Conservation (phyloP, 2,329 filamentous ascomycete genomes). For the Penicillium sumatraense region DNA sequence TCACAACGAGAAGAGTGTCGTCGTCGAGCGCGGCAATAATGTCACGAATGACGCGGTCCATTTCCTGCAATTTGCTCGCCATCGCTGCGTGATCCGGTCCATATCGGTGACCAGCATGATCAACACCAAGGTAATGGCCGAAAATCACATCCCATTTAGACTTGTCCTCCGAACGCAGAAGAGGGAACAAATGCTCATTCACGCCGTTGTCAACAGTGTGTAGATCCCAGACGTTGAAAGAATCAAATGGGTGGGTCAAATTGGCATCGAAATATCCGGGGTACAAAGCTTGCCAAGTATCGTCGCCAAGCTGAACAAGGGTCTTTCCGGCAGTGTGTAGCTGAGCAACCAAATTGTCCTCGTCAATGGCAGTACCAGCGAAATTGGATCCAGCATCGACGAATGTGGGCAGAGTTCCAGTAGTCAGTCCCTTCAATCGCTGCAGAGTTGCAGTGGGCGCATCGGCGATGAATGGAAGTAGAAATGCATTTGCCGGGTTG, state of each 20-base stretch:
- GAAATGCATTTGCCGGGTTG: constrained; percentile 79
- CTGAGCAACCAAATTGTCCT: constrained; percentile 77
- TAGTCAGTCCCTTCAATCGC: constrained; percentile 89
- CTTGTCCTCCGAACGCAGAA: constrained; percentile 68
- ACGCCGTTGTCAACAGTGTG: constrained; percentile 97
- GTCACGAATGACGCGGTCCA: constrained; percentile 78
- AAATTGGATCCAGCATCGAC: constrained; percentile 95
- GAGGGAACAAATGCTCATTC: constrained; percentile 78
- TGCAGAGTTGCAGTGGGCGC: constrained; percentile 93
- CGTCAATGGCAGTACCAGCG: constrained; percentile 90
- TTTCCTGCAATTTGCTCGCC: constrained; percentile 86
- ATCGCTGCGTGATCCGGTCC: constrained; percentile 92
- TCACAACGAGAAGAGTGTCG: constrained; percentile 84
- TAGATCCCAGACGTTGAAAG: constrained; percentile 97
- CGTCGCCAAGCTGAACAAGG: constrained; percentile 93
- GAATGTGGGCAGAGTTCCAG: constrained; percentile 92
- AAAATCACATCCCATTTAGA: constrained; percentile 91
- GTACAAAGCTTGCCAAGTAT: constrained; percentile 94
- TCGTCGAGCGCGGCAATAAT: constrained; percentile 77
- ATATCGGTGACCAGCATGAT: constrained; percentile 95
- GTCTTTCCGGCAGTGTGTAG: constrained; percentile 69
- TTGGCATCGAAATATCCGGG: constrained; percentile 90
- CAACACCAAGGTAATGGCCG: constrained; percentile 91
- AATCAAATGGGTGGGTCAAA: constrained; percentile 88
- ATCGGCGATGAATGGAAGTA: constrained; percentile 95